phyloP scores from a whole-genome alignment of 257 asterid genomes.

The Penstemon eatonii region DNA sequence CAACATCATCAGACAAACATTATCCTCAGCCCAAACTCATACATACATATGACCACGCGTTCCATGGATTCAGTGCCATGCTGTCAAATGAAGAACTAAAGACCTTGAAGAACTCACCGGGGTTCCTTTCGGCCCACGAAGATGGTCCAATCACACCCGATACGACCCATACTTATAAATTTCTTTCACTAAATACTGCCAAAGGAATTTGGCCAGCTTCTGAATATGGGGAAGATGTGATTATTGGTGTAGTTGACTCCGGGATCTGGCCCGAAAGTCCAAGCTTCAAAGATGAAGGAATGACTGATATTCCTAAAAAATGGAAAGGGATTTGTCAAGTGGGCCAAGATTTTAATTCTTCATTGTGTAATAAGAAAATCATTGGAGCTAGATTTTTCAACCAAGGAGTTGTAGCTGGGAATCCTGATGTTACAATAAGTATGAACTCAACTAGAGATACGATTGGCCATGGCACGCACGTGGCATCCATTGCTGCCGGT shows the following conservation, averaged over 20 bases:
- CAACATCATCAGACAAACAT: conserved; percentile 10
- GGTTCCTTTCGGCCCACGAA: conserved; percentile 46
- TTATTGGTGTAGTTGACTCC: conserved; percentile 54
- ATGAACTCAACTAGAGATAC: conserved; percentile 56
- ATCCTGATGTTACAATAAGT: conserved; percentile 32
- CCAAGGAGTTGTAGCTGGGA: conserved; percentile 39
- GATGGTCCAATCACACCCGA: conserved; percentile 43
- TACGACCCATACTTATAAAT: conserved; percentile 54
- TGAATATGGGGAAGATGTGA: conserved; percentile 48
- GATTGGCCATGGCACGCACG: conserved; percentile 52
- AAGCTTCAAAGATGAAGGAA: conserved; percentile 55
- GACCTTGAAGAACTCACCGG: conserved; percentile 42
- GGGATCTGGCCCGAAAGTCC: conserved; percentile 69
- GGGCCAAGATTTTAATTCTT: conserved; percentile 51
- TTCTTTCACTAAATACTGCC: conserved; percentile 44
- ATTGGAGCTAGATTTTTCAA: conserved; percentile 54
- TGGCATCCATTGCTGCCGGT: conserved; percentile 54
- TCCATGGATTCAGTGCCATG: conserved; percentile 58
- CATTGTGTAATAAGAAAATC: conserved; percentile 50
- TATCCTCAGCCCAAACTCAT: conserved; percentile 31
- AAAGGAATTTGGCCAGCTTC: conserved; percentile 63
- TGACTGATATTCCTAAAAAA: conserved; percentile 43
- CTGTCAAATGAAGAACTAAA: conserved; percentile 42
- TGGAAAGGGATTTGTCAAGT: conserved; percentile 60
- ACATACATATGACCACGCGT: conserved; percentile 52